These are phyloP conservation scores for Pyrenophora tritici-repentis DNA, from an alignment of 2,329 filamentous ascomycete genomes.

Conservation along the genomic window DNA sequence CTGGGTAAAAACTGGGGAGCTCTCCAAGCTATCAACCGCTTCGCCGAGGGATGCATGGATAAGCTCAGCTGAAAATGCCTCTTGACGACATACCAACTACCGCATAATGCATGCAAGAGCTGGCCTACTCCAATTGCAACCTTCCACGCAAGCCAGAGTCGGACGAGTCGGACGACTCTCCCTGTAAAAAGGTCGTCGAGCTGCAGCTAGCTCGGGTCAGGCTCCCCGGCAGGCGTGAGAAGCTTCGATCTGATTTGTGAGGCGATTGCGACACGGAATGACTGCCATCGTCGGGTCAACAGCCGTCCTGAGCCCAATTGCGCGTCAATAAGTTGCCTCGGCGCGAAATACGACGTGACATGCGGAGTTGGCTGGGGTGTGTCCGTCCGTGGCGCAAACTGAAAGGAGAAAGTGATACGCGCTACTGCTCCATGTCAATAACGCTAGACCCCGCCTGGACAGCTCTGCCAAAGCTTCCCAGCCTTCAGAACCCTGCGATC, in stretches of 20 bases:
- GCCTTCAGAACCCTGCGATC: constrained; percentile 22
- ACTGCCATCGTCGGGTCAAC: constrained; percentile 32
- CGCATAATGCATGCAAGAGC: constrained; percentile 28
- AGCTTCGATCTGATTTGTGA: constrained; percentile 13
- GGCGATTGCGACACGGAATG: constrained; percentile 13
- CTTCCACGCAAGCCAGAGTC: constrained; percentile 37
- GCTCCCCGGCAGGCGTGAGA: constrained; percentile 24
- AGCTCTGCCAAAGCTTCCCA: constrained; percentile 29
- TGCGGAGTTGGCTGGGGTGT: constrained; percentile 8
- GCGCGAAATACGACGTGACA: constrained; percentile 17
- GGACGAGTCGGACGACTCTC: constrained; percentile 23
- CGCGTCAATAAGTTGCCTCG: constrained; percentile 32
- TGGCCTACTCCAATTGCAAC: constrained; percentile 36
- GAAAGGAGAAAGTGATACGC: constrained; percentile 32
- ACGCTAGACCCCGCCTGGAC: constrained; percentile 26
- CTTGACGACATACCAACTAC: constrained; percentile 27
- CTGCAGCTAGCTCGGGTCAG: constrained; percentile 22
- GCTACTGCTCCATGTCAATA: constrained; percentile 31
- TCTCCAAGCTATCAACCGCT: constrained; percentile 7
- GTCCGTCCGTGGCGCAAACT: constrained; percentile 6
- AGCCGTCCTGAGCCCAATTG: constrained; percentile 24
- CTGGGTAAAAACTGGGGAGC: constrained; percentile 29
- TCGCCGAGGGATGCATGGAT: constrained; percentile 26
- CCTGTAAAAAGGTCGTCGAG: constrained; percentile 19
- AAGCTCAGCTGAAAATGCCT: constrained; percentile 40